Conservation (phyloP, 768 basidiomycete genomes). For the Pluteus cervinus region DNA sequence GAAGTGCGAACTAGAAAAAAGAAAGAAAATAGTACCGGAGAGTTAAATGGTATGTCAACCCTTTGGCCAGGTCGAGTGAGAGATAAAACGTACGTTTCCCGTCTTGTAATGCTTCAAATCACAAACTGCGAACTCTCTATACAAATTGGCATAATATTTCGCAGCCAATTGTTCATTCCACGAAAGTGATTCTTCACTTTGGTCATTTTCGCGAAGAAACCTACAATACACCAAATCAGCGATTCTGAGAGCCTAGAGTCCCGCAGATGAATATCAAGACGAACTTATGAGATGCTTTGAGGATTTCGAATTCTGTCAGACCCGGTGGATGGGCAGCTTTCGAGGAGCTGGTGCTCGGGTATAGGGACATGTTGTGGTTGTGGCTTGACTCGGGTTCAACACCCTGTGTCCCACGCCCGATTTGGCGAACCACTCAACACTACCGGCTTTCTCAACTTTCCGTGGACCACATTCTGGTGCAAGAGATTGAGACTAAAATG, state of each 20-base stretch:
- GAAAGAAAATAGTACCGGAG: conserved; percentile 2
- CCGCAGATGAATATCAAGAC: neutral
- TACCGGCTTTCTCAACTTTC: too few species aligned
- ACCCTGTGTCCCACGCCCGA: too few species aligned
- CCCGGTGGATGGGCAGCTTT: conserved; percentile 22
- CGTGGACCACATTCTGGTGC: too few species aligned
- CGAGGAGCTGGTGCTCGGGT: conserved; percentile 25
- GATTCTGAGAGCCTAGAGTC: neutral
- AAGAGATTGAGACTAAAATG: too few species aligned
- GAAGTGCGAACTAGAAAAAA: conserved; percentile 64
- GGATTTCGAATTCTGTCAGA: conserved; percentile 66
- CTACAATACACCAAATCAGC: conserved; percentile 28
- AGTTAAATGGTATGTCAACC: neutral
- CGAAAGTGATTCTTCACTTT: conserved; percentile 29
- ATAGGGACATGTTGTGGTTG: conserved; percentile 25
- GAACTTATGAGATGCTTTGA: conserved; percentile 61
- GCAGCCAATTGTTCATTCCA: conserved; percentile 87
- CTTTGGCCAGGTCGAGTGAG: neutral
- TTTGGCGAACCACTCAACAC: too few species aligned
- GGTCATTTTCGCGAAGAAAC: conserved; percentile 70
- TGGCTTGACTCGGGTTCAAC: too few species aligned
- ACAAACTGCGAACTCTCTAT: conserved; percentile 88
- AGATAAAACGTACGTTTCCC: conserved; percentile 56
- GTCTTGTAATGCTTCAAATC: conserved; percentile 96
- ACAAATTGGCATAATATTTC: conserved; percentile 85